These are phyloP conservation scores for Aspergillus sp. DNA, from an alignment of 2,329 filamentous ascomycete species.

Conservation along the genomic window DNA sequence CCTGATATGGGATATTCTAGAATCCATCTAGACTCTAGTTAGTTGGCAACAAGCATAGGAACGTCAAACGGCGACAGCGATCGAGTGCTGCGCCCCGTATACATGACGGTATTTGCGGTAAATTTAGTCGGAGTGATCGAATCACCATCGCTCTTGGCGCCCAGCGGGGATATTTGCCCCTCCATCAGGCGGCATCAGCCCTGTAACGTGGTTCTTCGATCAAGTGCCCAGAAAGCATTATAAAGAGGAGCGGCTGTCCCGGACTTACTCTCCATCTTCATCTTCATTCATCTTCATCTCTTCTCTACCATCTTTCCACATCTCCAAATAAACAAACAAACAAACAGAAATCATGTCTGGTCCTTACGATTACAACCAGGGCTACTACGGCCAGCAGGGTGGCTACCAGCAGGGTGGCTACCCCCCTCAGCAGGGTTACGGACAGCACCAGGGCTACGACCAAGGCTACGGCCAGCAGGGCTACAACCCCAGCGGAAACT, in stretches of 20 bases:
- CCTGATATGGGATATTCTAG: too few species aligned
- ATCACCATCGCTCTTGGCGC: too few species aligned
- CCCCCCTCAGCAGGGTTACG: conserved; percentile 9
- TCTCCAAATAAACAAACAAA: not conserved
- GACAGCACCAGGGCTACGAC: conserved; percentile 11
- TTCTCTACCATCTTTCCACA: not conserved
- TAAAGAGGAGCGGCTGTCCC: not conserved
- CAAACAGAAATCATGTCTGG: conserved; percentile 15
- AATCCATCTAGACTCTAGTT: too few species aligned
- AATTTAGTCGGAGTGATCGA: too few species aligned
- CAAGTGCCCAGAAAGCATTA: not conserved
- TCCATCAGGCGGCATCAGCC: not conserved
- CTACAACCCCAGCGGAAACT: conserved; percentile 13
- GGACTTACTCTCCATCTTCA: not conserved
- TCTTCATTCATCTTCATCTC: conserved; percentile 1
- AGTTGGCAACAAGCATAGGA: too few species aligned
- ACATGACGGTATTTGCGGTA: too few species aligned
- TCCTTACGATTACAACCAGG: conserved; percentile 23
- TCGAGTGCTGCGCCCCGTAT: too few species aligned
- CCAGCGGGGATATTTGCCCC: too few species aligned
- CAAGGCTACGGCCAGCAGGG: conserved; percentile 24
- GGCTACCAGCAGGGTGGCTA: conserved; percentile 15
- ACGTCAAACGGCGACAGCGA: too few species aligned
- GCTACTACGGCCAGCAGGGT: conserved; percentile 19
- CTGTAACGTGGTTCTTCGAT: not conserved